Evolutionary conservation across 2,329 filamentous ascomycete genomes (phyloP), one percentile per base, ranked within the genome.

Genomic region (Colletotrichum destructivum): DNA sequence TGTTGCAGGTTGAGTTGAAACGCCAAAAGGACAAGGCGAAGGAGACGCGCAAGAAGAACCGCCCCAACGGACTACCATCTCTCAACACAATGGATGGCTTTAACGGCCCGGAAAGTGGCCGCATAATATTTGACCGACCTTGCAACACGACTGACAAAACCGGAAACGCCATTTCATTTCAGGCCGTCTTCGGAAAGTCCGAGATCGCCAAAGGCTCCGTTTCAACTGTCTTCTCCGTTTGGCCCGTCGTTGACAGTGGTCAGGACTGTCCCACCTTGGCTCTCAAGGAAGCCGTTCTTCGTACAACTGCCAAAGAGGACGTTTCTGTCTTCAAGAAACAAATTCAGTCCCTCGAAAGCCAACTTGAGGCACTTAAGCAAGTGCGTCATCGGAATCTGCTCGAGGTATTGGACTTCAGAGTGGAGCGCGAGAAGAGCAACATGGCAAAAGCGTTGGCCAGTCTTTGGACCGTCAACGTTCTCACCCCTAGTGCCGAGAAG

Each of bases 341-440:
- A 73, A 86, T 98, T 62, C 92, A 94, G 77, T 87, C 88, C 9
- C 88, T 97, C 31, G 95, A 98, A 80, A 88, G 89, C 51, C 89
- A 93, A 71, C 86, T 99, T 46, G 93, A 96, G 74, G 86, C 89
- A 12, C 84, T 97, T 62, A 96, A 94, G 80, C 89, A 88, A 75
- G 84, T 96, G 49, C 89, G 90, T 4, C 94, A 98, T 79, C 88
- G 90, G 31, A 94, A 95, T 77, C 83, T 98, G 15, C 88, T 96
- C 54, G 90, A 93, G 61, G 86, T 98, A 47, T 86, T 97, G 69
- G 94, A 95, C 73, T 97, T 95, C 82, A 94, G 93, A 76, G 93
- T 98, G 73, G 87, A 92, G 77, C 85, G 88, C 54, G 83, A 83
- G 74, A 82, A 77, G 60, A 81, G 83, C 18, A 79, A 83, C 49